Base-by-base conservation (phyloP, 495 filamentous ascomycete genomes). In the Tuber brumale region DNA sequence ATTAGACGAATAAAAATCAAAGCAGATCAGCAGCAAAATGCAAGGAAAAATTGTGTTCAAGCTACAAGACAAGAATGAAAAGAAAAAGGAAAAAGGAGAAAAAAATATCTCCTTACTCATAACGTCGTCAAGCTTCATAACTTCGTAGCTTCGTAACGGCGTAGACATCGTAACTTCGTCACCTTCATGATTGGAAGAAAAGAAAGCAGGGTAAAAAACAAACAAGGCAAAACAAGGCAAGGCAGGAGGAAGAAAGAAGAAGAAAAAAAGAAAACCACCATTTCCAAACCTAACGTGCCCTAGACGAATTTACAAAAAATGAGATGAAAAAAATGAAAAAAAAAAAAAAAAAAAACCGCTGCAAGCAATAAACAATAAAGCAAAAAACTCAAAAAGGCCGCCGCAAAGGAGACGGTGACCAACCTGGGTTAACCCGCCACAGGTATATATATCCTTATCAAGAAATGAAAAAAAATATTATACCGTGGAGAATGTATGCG, bases 331-430 rank as follows among this genome's bases (percentile, higher is more conserved):
- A 84, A 78, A 80, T 72, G 72, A 76, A 45, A 75, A 81, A 77
- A 84, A 78, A 80, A 73, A 74, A 76, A 45, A 75, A 81, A 85
- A 84, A 84, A 85, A 86, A 86, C 85, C 84, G 83, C 80, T 85
- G 76, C 72, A 75, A 76, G 83, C 83, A 86, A 84, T 83, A 85
- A 85, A 86, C 84, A 84, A 83, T 83, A 83, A 84, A 84, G 84
- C 85, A 86, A 74, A 81, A 83, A 85, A 86, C 86, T 85, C 86
- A 84, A 86, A 85, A 81, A 85, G 82, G 82, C 80, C 80, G 79
- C 82, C 80, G 74, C 78, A 66, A 66, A 66, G 57, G 51, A 57
- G 48, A 57, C 48, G 48, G 77, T 81, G 76, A 79, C 82, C 51
- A 78, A 80, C 80, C 80, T 76, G 78, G 75, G 74, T 4, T 4